Percentiles rank a stretch among this genome's conserved stretches.
Evolutionary conservation across 2,329 filamentous ascomycete genomes (phyloP).

Genomic region (Elsinoe batatas): DNA sequence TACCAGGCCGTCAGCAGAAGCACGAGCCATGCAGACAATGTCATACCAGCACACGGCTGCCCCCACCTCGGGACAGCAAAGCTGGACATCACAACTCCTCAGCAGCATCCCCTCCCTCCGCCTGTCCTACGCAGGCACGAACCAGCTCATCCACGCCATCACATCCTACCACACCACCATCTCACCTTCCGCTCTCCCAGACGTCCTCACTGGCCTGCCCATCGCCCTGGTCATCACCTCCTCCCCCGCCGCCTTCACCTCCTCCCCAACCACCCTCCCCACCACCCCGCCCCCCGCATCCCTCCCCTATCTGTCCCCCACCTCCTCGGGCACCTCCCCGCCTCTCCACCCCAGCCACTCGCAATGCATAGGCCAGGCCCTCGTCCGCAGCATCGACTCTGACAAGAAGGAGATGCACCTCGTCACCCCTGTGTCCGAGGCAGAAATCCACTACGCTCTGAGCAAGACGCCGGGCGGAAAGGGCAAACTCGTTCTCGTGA

Average conservation of each 20-base stretch:
- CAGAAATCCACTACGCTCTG: conserved; percentile 18
- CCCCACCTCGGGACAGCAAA: neutral
- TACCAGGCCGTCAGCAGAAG: conserved; percentile 51
- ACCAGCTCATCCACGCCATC: conserved; percentile 45
- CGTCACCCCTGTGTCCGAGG: conserved; percentile 48
- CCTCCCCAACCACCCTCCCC: neutral
- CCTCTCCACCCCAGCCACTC: conserved; percentile 51
- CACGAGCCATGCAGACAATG: conserved; percentile 67
- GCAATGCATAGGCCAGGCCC: conserved; percentile 51
- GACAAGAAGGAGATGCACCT: conserved; percentile 49
- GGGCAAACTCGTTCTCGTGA: conserved; percentile 51
- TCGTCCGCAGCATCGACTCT: conserved; percentile 61
- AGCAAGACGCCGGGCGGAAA: conserved; percentile 15
- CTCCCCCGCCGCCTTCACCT: conserved; percentile 29
- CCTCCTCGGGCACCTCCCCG: conserved; percentile 29
- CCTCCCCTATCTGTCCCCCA: conserved; percentile 53
- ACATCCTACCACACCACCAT: conserved; percentile 58
- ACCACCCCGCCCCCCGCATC: conserved; percentile 30
- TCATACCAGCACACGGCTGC: conserved; percentile 59
- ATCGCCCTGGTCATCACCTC: conserved; percentile 57
- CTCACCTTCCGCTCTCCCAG: conserved; percentile 47
- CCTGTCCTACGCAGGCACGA: conserved; percentile 9
- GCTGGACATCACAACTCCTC: neutral
- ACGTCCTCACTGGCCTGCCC: conserved; percentile 61
- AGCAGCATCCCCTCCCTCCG: neutral